phyloP scores from a whole-genome alignment of 768 basidiomycete genomes.

The Holtermanniella nyarrowii region DNA sequence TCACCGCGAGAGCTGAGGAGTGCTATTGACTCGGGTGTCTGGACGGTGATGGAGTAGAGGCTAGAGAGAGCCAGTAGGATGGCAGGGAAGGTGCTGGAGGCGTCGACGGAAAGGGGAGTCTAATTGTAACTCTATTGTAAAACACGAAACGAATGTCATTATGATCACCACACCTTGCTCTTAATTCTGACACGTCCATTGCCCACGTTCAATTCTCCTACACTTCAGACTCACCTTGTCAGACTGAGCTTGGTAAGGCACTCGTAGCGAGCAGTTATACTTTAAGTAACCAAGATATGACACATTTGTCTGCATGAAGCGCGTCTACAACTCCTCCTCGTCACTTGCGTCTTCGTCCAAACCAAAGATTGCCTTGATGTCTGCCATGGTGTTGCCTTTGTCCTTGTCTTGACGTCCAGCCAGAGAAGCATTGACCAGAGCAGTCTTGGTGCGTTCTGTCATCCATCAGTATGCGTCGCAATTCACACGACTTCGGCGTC shows the following conservation, averaged over 20 bases:
- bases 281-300: no score
- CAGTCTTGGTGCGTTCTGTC: constrained; percentile 37
- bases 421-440: constrained; percentile 37
- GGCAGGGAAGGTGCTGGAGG: background rate
- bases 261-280: no score
- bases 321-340: constrained; percentile 19
- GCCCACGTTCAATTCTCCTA: no score
- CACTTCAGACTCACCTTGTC: no score
- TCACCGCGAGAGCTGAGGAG: background rate
- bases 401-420: constrained; percentile 29
- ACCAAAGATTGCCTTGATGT: constrained; percentile 40
- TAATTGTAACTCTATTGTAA: background rate
- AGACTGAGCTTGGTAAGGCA: no score
- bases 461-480: no score
- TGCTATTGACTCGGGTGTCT: background rate
- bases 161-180: no score
- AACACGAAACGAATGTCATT: no score
- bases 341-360: constrained; percentile 35
- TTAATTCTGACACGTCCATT: no score
- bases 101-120: no score
- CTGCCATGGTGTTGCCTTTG: constrained; percentile 26
- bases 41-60: background rate
- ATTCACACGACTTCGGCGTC: background rate
- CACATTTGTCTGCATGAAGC: background rate
- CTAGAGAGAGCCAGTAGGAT: no score